These are phyloP conservation scores for Candida maesae DNA, from an alignment of 805 yeast genomes.

Conservation along the genomic window DNA sequence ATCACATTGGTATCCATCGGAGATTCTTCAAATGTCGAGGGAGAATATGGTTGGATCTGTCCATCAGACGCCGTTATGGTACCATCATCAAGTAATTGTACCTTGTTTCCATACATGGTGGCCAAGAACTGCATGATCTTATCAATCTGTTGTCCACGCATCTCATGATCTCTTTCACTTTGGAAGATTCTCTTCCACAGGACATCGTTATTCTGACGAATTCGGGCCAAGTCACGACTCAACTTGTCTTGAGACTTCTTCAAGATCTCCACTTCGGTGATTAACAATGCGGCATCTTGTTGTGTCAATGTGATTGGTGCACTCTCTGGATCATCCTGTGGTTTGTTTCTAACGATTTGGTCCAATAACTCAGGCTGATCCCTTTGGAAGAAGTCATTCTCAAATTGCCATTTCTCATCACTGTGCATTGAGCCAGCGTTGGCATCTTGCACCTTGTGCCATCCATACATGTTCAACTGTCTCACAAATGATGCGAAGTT, in stretches of 20 bases:
- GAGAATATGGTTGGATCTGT: conserved; percentile 3
- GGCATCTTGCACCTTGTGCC: conserved; percentile 97
- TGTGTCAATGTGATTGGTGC: neutral
- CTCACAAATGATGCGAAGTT: conserved; percentile 95
- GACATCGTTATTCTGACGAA: conserved; percentile 82
- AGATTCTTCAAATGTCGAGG: no score
- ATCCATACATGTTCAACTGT: conserved; percentile 96
- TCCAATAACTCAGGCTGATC: conserved; percentile 84
- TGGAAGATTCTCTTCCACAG: conserved; percentile 87
- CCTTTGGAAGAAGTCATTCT: conserved; percentile 70
- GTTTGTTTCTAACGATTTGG: conserved; percentile 74
- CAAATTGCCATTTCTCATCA: conserved; percentile 89
- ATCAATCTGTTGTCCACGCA: conserved; percentile 69
- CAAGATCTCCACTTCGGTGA: conserved; percentile 35
- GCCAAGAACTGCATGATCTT: conserved; percentile 86
- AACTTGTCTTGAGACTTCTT: conserved; percentile 77
- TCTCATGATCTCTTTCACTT: conserved; percentile 81
- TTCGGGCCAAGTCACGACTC: conserved; percentile 77
- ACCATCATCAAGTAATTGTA: conserved; percentile 23
- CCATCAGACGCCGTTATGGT: conserved; percentile 1
- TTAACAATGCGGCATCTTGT: neutral
- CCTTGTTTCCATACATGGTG: conserved; percentile 43
- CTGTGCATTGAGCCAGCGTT: conserved; percentile 64
- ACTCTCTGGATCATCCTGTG: conserved; percentile 24
- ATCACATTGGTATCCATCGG: no score